Conservation (phyloP, 805 yeast species). For the Maudiozyma pseudohumilis region DNA sequence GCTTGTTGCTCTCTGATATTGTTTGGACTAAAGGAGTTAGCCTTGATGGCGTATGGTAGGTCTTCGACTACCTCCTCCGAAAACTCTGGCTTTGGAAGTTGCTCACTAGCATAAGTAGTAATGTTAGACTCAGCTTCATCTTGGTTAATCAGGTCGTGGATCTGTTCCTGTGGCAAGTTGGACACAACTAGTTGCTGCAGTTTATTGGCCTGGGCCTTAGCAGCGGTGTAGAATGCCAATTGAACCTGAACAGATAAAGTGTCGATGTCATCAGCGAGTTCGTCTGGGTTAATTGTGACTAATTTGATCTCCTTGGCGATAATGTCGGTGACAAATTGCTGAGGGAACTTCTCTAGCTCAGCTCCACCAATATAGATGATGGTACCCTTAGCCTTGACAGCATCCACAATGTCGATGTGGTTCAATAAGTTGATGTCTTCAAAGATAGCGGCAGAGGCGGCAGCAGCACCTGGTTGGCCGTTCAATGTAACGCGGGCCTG, state of each 20-base stretch:
- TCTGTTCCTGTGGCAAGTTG: neutral
- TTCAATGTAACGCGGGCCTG: conserved; percentile 48
- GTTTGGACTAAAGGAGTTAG: conserved; percentile 57
- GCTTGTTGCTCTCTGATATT: conserved; percentile 32
- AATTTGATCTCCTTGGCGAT: conserved; percentile 9
- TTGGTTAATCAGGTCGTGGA: neutral
- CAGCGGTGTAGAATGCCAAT: conserved; percentile 1
- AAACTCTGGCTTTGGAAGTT: conserved; percentile 1
- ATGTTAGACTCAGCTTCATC: neutral
- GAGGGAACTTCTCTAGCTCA: conserved; percentile 30
- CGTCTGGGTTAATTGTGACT: neutral
- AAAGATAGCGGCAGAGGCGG: conserved; percentile 56
- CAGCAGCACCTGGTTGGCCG: conserved; percentile 33
- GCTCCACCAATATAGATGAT: conserved; percentile 42
- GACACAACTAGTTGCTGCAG: neutral
- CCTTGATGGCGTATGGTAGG: conserved; percentile 46
- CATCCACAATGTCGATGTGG: conserved; percentile 51
- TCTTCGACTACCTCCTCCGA: conserved; percentile 14
- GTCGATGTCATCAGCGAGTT: neutral
- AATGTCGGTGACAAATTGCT: conserved; percentile 27
- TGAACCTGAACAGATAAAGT: neutral
- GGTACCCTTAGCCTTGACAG: conserved; percentile 51
- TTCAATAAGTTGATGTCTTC: conserved; percentile 48
- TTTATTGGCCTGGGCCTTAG: neutral
- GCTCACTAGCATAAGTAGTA: neutral